Evolutionary conservation across 1,139 yeast genomes (phyloP).

Genomic region (Nematodospora anomalae): DNA sequence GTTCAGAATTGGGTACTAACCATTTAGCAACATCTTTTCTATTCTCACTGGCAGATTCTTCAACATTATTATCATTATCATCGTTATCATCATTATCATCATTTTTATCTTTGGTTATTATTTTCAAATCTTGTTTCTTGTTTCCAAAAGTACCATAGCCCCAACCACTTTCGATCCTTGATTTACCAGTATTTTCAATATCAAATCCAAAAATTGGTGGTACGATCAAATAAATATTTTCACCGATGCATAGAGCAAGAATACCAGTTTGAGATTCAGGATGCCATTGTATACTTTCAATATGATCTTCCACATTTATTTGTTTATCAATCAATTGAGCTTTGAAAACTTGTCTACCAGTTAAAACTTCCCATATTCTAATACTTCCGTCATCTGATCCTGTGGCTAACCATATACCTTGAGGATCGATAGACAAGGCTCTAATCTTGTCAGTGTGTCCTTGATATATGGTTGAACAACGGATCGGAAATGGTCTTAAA

Average conservation of each 20-base stretch:
- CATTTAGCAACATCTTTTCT: conserved; percentile 74
- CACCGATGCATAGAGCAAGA: conserved; percentile 84
- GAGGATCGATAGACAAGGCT: conserved; percentile 79
- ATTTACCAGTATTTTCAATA: conserved; percentile 77
- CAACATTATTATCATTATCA: conserved; percentile 33
- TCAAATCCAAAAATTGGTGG: conserved; percentile 93
- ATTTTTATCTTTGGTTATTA: conserved; percentile 43
- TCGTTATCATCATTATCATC: conserved; percentile 25
- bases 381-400: conserved; percentile 97
- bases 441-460: conserved; percentile 88
- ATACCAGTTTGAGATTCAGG: conserved; percentile 74
- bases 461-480: conserved; percentile 75
- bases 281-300: conserved; percentile 88
- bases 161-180: conserved; percentile 86
- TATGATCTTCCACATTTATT: conserved; percentile 66
- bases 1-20: conserved; percentile 74
- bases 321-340: conserved; percentile 51
- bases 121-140: conserved; percentile 46
- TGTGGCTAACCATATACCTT: conserved; percentile 94
- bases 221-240: conserved; percentile 69
- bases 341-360: conserved; percentile 90
- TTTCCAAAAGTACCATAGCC: conserved; percentile 80
- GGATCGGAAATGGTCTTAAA: conserved; percentile 96
- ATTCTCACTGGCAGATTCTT: conserved; percentile 35
- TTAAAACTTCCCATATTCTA: conserved; percentile 92